These are phyloP conservation scores for Nadsonia commutata DNA, from an alignment of 1,139 yeast genomes.

Conservation along the genomic window DNA sequence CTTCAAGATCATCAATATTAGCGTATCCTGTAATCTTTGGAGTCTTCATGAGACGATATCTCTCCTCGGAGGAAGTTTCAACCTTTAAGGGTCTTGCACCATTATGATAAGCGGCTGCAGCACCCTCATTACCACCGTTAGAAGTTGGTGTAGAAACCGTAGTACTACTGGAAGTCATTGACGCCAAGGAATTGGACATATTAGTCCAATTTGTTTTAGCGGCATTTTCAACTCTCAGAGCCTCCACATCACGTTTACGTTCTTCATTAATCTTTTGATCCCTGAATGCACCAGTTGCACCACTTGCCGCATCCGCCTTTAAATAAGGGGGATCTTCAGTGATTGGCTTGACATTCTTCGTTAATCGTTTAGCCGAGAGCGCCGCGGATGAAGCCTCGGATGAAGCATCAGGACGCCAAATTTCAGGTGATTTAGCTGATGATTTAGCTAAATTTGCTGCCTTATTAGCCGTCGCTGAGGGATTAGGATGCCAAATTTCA, in stretches of 20 bases:
- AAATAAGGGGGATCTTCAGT: constrained; percentile 6
- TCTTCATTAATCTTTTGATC: constrained; percentile 1
- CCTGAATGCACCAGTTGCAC: constrained; percentile 3
- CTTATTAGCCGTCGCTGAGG: constrained; percentile 19
- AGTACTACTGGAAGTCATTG: constrained; percentile 1
- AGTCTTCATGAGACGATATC: constrained; percentile 1
- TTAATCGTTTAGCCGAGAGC: constrained; percentile 28
- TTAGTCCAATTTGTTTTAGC: constrained; percentile 6
- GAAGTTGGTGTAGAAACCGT: constrained; percentile 2
- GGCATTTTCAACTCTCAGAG: constrained; percentile 8
- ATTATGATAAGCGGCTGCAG: constrained; percentile 4
- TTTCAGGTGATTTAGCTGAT: constrained; percentile 15
- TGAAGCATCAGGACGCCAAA: constrained; percentile 20
- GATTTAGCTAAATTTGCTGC: constrained; percentile 26
- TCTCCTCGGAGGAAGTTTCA: neutral
- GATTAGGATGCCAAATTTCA: constrained; percentile 24
- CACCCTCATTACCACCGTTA: neutral
- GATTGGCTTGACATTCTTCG: constrained; percentile 11
- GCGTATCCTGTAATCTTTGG: constrained; percentile 6
- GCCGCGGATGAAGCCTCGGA: constrained; percentile 34
- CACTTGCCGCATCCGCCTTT: constrained; percentile 2
- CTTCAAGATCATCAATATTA: constrained; percentile 17
- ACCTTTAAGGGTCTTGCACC: constrained; percentile 4
- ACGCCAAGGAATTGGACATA: constrained; percentile 4
- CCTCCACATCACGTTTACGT: constrained; percentile 3